Base-by-base conservation (phyloP, 169 alveolate genomes). In the Plasmodium vinckei region DNA sequence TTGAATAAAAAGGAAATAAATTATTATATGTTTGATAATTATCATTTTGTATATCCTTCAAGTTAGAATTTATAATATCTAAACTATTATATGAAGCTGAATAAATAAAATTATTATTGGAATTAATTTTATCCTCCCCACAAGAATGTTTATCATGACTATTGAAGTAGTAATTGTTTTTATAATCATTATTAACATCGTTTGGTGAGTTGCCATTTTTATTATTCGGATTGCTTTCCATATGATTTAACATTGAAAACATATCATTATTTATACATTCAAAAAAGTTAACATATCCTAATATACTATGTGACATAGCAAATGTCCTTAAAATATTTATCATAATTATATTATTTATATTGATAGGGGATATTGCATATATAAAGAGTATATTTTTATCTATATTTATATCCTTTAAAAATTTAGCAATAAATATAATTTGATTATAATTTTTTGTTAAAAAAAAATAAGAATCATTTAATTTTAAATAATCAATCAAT, bases 241-340 rank as follows among this genome's bases (percentile, higher is more conserved):
- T 4, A 33, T 33, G 3, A 0, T 33, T 33, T 7, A 33, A 5
- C 42, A 33, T 33, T 5, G 7, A 33, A 33, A 33, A 4, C 23
- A 77, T 25, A 23, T 77, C 51, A 19, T 19, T 9, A 77, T 57
- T 64, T 51, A 77, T 19, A n/a, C 88, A 77, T 23, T 77, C 51
- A 77, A 77, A 77, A 64, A 77, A 77, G 33, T 77, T 70, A 19
- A 77, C 88, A 77, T n/a, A 77, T 17, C 73, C 73, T 21, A 77
- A 56, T 56, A 77, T 51, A 54, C 72, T 69, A 64, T 77, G 88
- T 47, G 70, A 77, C 27, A 77, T 63, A 51, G 65, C 39, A 77
- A 77, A 77, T 39, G 77, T 63, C 61, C 57, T 77, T 56, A 77
- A 42, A 10, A 59, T 13, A 49, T 54, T 77, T 27, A 77, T 51